Conservation (phyloP, 306 rosid genomes). For the Casuarina cunninghamiana region DNA sequence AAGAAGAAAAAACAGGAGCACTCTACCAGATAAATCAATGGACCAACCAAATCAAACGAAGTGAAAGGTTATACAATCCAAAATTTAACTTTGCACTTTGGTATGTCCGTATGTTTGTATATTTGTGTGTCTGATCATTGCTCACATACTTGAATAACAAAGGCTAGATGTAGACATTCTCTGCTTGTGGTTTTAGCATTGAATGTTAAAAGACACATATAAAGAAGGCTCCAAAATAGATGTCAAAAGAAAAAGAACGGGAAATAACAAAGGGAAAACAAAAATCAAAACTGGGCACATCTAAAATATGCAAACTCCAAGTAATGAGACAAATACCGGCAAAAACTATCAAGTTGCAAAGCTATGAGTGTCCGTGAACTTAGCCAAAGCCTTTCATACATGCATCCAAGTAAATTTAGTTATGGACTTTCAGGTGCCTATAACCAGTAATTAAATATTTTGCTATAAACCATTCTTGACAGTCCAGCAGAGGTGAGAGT, state of each 20-base stretch:
- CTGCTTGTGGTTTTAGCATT: background rate
- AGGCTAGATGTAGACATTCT: background rate
- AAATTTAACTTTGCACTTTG: background rate
- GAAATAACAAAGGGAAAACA: background rate
- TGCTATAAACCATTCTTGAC: constrained; percentile 11
- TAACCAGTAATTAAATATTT: background rate
- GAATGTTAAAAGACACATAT: background rate
- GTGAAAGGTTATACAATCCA: background rate
- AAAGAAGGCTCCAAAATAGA: background rate
- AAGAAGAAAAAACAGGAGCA: background rate
- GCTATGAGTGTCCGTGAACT: background rate
- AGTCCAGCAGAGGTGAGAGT: background rate
- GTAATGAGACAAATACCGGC: background rate
- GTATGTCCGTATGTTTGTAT: background rate
- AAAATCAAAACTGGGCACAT: background rate
- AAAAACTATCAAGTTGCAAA: background rate
- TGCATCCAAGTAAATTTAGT: background rate
- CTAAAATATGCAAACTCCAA: background rate
- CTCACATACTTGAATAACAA: background rate
- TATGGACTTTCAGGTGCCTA: background rate
- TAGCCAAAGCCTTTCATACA: background rate
- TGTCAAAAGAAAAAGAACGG: background rate
- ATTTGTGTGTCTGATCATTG: background rate
- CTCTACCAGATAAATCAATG: constrained; percentile 15
- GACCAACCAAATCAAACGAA: background rate